Conservation (phyloP, 805 yeast genomes). For the Candida adriatica region DNA sequence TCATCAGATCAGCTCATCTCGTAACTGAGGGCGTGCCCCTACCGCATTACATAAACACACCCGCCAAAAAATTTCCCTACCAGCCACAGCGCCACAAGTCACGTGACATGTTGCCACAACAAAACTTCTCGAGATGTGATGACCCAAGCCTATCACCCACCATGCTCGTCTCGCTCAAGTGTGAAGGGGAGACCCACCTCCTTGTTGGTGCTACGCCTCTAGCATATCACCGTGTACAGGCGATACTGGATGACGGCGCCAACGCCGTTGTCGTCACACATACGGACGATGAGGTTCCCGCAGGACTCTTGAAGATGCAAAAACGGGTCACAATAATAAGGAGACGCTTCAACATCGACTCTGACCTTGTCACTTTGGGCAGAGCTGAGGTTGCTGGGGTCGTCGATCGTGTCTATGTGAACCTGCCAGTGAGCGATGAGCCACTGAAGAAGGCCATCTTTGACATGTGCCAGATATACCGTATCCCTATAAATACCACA, state of each 20-base stretch:
- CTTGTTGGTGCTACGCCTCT: conserved; percentile 46
- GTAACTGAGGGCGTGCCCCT: too few relatives aligned
- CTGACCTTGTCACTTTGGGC: conserved; percentile 51
- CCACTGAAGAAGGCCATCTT: conserved; percentile 36
- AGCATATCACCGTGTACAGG: conserved; percentile 40
- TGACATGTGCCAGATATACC: conserved; percentile 43
- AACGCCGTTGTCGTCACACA: conserved; percentile 42
- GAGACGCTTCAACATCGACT: conserved; percentile 28
- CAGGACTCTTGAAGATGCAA: conserved; percentile 20
- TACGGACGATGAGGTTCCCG: conserved; percentile 19
- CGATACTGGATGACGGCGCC: conserved; percentile 50
- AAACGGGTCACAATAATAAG: conserved; percentile 25
- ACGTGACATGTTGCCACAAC: too few relatives aligned
- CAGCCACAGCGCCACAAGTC: too few relatives aligned
- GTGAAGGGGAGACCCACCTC: conserved; percentile 47
- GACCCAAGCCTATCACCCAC: not conserved
- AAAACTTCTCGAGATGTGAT: not conserved
- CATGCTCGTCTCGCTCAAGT: conserved; percentile 25
- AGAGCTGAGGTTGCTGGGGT: conserved; percentile 52
- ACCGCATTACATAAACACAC: conserved; percentile 1
- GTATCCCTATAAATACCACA: conserved; percentile 80
- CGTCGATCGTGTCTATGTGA: conserved; percentile 74
- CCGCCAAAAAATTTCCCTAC: not conserved
- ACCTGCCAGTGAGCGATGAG: conserved; percentile 29
- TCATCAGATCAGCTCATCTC: conserved; percentile 4